Evolutionary conservation across 768 basidiomycete genomes (phyloP).

Genomic region (Pleurotus citrinopileatus): DNA sequence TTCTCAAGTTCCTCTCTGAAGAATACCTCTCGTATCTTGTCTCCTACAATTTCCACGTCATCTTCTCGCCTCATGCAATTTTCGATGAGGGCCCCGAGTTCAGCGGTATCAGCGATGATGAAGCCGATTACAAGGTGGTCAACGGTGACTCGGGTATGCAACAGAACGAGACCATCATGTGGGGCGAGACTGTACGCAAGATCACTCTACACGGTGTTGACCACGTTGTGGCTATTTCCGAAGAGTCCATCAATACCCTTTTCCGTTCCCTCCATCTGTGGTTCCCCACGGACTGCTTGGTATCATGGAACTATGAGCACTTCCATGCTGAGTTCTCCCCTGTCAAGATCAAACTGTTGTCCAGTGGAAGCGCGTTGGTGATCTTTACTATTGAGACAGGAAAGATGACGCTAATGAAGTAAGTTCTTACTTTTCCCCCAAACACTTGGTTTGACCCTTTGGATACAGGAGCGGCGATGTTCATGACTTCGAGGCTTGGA

Average conservation of each 20-base stretch:
- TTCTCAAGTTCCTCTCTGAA: neutral
- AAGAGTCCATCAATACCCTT: conserved; percentile 11
- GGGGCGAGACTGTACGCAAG: conserved; percentile 11
- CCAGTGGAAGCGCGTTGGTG: conserved; percentile 9
- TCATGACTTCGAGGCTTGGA: neutral
- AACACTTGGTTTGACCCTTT: neutral
- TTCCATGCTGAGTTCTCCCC: conserved; percentile 5
- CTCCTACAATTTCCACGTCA: conserved; percentile 5
- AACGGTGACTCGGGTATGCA: neutral
- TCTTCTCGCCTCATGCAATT: conserved; percentile 2
- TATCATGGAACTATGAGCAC: neutral
- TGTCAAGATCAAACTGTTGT: conserved; percentile 11
- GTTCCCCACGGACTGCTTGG: neutral
- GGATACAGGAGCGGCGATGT: neutral
- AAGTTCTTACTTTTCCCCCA: neutral
- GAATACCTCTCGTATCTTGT: conserved; percentile 3
- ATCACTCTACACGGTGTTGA: conserved; percentile 9
- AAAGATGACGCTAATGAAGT: neutral
- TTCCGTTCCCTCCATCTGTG: neutral
- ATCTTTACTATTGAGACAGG: conserved; percentile 11
- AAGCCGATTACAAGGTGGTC: neutral
- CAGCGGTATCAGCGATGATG: conserved; percentile 5
- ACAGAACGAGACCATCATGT: neutral
- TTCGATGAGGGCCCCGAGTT: conserved; percentile 4
- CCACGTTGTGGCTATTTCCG: conserved; percentile 11